Percentiles rank a stretch among this genome's conserved stretches.
These are phyloP conservation scores for Penicillium janthinellum DNA, from an alignment of 2,329 filamentous ascomycete genomes.

Conservation along the genomic window DNA sequence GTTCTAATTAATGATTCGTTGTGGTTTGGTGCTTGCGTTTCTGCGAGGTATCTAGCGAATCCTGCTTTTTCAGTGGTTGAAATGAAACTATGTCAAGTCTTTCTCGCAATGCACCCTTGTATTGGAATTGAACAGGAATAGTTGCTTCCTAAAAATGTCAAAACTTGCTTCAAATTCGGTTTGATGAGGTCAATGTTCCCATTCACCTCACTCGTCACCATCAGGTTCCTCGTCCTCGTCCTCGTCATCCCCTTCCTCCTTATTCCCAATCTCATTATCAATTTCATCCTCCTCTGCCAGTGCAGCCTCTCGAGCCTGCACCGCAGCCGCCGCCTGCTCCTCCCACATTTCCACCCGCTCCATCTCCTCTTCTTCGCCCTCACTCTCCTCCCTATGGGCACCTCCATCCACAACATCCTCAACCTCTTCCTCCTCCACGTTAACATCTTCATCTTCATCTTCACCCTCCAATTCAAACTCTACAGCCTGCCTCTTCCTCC, in stretches of 20 bases:
- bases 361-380: conserved; percentile 37
- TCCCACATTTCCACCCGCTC: conserved; percentile 36
- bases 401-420: conserved; percentile 23
- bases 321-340: conserved; percentile 32
- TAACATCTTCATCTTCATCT: not conserved
- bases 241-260: conserved; percentile 13
- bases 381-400: conserved; percentile 23
- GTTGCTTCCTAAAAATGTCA: not conserved
- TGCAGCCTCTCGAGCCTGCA: conserved; percentile 26
- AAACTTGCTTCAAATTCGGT: not conserved
- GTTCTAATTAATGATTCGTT: conserved; percentile 12
- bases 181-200: no score
- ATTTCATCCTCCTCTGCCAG: conserved; percentile 29
- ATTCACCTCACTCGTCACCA: conserved; percentile 1
- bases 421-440: conserved; percentile 10
- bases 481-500: conserved; percentile 23
- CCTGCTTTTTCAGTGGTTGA: conserved; percentile 7
- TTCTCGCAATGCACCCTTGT: not conserved
- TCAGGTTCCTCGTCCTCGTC: conserved; percentile 9
- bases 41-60: conserved; percentile 17
- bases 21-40: conserved; percentile 15
- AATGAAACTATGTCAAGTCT: conserved; percentile 4
- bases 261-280: conserved; percentile 17
- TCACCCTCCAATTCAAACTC: conserved; percentile 8
- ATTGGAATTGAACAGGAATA: not conserved